phyloP scores from a whole-genome alignment of 2,329 filamentous ascomycete species.

The Phaeomoniella chlamydospora region DNA sequence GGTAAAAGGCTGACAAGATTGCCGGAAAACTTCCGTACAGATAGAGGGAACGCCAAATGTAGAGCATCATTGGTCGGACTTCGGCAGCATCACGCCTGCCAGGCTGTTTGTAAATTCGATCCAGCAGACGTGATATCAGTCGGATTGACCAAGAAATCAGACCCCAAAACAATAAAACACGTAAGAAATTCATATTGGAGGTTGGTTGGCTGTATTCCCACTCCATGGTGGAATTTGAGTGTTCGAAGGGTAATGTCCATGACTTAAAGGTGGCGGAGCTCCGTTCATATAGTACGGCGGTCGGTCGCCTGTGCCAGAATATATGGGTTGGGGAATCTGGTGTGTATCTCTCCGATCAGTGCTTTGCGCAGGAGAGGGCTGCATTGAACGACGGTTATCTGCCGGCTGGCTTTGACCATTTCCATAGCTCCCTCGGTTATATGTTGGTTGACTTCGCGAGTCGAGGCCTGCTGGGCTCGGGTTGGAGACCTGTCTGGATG shows the following conservation, averaged over 20 bases:
- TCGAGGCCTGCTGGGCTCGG: constrained; percentile 12
- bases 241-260: background rate
- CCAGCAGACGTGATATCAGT: too few species aligned
- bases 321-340: background rate
- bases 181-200: background rate
- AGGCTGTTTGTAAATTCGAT: too few species aligned
- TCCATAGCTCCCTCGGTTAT: constrained; percentile 8
- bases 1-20: too few species aligned
- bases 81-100: too few species aligned
- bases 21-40: too few species aligned
- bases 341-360: constrained; percentile 1
- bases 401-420: constrained; percentile 6
- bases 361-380: constrained; percentile 7
- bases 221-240: background rate
- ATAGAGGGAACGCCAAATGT: too few species aligned
- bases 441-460: constrained; percentile 7
- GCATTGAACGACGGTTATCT: constrained; percentile 9
- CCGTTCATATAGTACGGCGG: background rate
- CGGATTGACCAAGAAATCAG: too few species aligned
- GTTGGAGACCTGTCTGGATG: constrained; percentile 8
- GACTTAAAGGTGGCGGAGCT: background rate
- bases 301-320: background rate
- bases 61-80: too few species aligned
- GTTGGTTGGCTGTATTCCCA: background rate
- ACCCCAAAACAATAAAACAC: too few species aligned